A percentile compares a stretch with the other conserved stretches of the same genome.
Evolutionary conservation across 768 basidiomycete genomes (phyloP).

Genomic region (Hemileccinum rubropunctum): DNA sequence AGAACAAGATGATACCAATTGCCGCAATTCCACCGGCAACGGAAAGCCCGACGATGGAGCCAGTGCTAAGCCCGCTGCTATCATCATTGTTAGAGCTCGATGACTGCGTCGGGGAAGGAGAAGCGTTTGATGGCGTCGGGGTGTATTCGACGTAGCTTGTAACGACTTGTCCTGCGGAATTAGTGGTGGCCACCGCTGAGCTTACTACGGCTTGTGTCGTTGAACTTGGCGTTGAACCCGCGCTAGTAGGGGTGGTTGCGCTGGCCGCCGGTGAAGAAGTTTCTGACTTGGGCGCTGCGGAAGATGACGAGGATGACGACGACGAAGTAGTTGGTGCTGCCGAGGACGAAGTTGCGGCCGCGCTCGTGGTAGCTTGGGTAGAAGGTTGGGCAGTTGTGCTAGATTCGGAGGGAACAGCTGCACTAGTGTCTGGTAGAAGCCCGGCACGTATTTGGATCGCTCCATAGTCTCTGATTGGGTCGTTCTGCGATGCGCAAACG

Average conservation of each 20-base stretch:
- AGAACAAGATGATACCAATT: slow-evolving; percentile 68
- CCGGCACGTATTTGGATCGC: slow-evolving; percentile 17
- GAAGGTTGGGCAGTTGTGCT: not conserved
- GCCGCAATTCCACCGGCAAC: slow-evolving; percentile 79
- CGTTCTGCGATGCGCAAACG: slow-evolving; percentile 20
- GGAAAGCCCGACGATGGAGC: slow-evolving; percentile 76
- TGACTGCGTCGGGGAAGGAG: slow-evolving; percentile 23
- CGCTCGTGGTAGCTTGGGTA: not conserved
- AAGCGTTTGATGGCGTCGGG: slow-evolving; percentile 22
- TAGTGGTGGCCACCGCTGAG: slow-evolving; percentile 12
- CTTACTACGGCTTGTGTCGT: not conserved
- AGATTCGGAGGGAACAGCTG: not conserved
- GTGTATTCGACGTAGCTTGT: slow-evolving; percentile 21
- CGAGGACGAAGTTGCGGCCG: not conserved
- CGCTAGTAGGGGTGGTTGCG: not conserved
- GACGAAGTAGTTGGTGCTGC: slow-evolving; percentile 10
- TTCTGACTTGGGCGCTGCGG: slow-evolving; percentile 3
- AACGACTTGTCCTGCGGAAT: slow-evolving; percentile 28
- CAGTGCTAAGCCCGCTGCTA: slow-evolving; percentile 50
- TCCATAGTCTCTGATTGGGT: slow-evolving; percentile 13
- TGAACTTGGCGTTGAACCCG: slow-evolving; percentile 2
- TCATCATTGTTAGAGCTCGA: slow-evolving; percentile 10
- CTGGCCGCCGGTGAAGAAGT: not conserved
- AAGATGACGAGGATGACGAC: not conserved
- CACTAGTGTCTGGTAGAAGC: not conserved